These are phyloP conservation scores for Euphorbia pulcherrima DNA, from an alignment of 345 rosid species.

Conservation along the genomic window DNA sequence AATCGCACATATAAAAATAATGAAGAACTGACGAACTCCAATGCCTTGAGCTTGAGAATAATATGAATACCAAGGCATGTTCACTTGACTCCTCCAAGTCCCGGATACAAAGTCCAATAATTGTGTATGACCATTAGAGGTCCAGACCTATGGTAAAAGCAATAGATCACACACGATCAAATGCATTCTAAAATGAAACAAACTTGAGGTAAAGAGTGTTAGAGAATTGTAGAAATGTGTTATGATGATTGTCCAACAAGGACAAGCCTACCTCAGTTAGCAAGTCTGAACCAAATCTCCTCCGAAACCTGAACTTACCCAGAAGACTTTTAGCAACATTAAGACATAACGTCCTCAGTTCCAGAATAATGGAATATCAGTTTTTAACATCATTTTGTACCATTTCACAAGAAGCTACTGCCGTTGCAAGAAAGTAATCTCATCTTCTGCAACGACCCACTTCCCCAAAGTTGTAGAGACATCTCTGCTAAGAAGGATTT, in stretches of 20 bases:
- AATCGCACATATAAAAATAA: conserved; percentile 30
- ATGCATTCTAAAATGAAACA: conserved; percentile 31
- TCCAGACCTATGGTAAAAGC: conserved; percentile 68
- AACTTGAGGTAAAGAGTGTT: conserved; percentile 26
- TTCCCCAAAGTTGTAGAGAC: not conserved
- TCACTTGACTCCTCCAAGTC: conserved; percentile 55
- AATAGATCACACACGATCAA: conserved; percentile 64
- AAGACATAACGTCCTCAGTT: not conserved
- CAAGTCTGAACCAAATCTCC: conserved; percentile 42
- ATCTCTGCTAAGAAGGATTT: not conserved
- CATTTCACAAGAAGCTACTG: not conserved
- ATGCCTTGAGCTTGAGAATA: conserved; percentile 41
- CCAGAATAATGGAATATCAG: not conserved
- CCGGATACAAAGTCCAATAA: conserved; percentile 45
- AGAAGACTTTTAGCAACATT: not conserved
- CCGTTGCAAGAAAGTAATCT: not conserved
- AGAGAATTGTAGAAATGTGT: conserved; percentile 32
- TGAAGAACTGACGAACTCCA: conserved; percentile 45
- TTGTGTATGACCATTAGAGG: conserved; percentile 42
- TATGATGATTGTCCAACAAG: conserved; percentile 36
- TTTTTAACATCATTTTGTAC: not conserved
- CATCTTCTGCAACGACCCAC: not conserved
- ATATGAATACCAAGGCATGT: conserved; percentile 20
- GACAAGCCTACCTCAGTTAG: conserved; percentile 58
- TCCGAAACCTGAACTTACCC: conserved; percentile 35